phyloP scores from a whole-genome alignment of 2,329 filamentous ascomycete genomes.

The Chaetothyriales sp. region DNA sequence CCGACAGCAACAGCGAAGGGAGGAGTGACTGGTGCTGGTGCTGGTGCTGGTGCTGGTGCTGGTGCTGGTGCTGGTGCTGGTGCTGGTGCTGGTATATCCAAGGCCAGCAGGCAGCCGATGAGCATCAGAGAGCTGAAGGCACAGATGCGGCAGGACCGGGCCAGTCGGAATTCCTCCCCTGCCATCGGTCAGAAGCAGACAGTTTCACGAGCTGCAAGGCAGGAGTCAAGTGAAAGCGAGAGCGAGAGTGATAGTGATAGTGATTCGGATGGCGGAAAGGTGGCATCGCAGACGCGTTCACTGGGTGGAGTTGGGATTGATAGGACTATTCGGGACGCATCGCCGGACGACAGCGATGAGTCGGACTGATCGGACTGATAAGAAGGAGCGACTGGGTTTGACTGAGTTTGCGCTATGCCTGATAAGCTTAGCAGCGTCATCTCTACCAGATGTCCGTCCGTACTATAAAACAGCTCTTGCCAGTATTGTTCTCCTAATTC shows the following conservation, averaged over 20 bases:
- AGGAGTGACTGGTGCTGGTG: too few relatives aligned
- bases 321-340: background rate
- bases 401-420: too few relatives aligned
- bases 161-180: background rate
- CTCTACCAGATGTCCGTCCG: too few relatives aligned
- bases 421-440: too few relatives aligned
- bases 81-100: background rate
- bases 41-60: too few relatives aligned
- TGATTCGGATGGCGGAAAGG: background rate
- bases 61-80: too few relatives aligned
- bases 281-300: background rate
- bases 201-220: background rate
- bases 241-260: background rate
- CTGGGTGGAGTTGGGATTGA: background rate
- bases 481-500: too few relatives aligned
- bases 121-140: background rate
- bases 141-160: background rate
- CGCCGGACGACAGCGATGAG: background rate
- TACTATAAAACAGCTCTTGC: too few relatives aligned
- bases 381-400: too few relatives aligned
- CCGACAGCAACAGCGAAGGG: background rate
- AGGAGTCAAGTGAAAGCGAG: background rate
- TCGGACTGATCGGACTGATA: background rate
- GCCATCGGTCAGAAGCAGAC: background rate
- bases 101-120: background rate